Conservation (phyloP, 2,329 filamentous ascomycete species). For the Rosellinia necatrix region DNA sequence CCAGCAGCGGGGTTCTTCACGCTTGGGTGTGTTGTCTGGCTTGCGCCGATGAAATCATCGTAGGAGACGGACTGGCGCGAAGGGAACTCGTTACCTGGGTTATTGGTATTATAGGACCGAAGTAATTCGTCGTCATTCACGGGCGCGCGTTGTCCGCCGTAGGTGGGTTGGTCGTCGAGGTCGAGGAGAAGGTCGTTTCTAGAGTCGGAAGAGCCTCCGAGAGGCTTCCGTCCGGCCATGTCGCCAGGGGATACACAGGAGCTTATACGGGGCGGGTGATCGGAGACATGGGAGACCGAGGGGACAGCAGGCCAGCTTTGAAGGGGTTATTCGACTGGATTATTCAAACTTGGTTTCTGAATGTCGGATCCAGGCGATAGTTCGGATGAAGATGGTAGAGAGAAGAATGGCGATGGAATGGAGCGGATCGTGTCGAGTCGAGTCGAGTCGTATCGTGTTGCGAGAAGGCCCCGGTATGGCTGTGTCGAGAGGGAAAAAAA, state of each 20-base stretch:
- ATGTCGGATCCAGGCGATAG: slow-evolving; percentile 10
- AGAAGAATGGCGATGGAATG: slow-evolving; percentile 3
- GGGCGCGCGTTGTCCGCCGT: slow-evolving; percentile 77
- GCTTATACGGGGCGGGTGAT: slow-evolving; percentile 35
- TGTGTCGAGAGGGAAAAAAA: slow-evolving; percentile 23
- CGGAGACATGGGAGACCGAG: slow-evolving; percentile 40
- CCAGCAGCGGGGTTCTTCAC: slow-evolving; percentile 46
- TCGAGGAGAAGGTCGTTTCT: slow-evolving; percentile 71
- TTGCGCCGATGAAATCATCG: slow-evolving; percentile 83
- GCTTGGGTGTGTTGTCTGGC: slow-evolving; percentile 54
- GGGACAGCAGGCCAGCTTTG: slow-evolving; percentile 1
- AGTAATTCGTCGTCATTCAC: slow-evolving; percentile 81
- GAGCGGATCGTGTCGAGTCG: slow-evolving; percentile 5
- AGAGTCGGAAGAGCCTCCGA: slow-evolving; percentile 53
- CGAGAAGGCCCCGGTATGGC: slow-evolving; percentile 22
- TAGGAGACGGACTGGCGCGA: slow-evolving; percentile 87
- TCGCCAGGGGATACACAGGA: slow-evolving; percentile 47
- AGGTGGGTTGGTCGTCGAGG: slow-evolving; percentile 71
- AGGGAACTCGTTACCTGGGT: slow-evolving; percentile 58
- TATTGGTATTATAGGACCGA: slow-evolving; percentile 70
- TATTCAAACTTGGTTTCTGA: not conserved
- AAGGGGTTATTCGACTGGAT: slow-evolving; percentile 1
- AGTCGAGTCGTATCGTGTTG: slow-evolving; percentile 14
- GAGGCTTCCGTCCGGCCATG: slow-evolving; percentile 66
- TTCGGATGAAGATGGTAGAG: slow-evolving; percentile 6